A percentile compares a stretch with the other conserved stretches of the same genome.
These are phyloP conservation scores for Boletus rufocinnamomeus DNA, from an alignment of 768 basidiomycete genomes.

Conservation along the genomic window DNA sequence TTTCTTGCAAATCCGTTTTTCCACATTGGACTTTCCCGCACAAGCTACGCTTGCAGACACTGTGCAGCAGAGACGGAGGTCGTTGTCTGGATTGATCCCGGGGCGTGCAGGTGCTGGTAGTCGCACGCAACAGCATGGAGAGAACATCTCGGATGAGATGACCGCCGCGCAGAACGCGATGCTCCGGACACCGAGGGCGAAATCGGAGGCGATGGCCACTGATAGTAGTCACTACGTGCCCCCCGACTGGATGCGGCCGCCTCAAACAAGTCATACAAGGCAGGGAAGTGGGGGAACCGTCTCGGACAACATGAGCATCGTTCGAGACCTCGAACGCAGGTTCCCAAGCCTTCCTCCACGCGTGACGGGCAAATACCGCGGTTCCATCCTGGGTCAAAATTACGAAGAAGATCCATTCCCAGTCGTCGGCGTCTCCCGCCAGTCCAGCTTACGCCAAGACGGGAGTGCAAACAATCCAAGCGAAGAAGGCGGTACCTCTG, in stretches of 20 bases:
- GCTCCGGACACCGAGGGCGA: constrained; percentile 13
- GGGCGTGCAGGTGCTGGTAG: constrained; percentile 1
- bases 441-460: constrained; percentile 21
- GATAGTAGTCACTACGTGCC: not conserved
- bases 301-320: constrained; percentile 45
- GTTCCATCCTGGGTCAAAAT: constrained; percentile 27
- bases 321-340: constrained; percentile 52
- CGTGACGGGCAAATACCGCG: constrained; percentile 30
- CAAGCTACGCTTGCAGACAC: constrained; percentile 17
- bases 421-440: constrained; percentile 27
- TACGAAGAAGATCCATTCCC: constrained; percentile 27
- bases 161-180: constrained; percentile 1
- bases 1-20: constrained; percentile 57
- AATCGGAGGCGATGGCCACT: constrained; percentile 11
- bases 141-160: constrained; percentile 15
- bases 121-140: constrained; percentile 1
- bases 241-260: constrained; percentile 18
- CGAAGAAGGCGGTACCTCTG: constrained; percentile 15
- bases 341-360: constrained; percentile 54
- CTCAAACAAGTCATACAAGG: constrained; percentile 7
- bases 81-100: constrained; percentile 14
- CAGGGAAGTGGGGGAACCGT: constrained; percentile 32
- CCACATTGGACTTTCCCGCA: constrained; percentile 46
- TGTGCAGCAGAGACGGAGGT: constrained; percentile 18
- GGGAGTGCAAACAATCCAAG: constrained; percentile 5